These are phyloP conservation scores for Physaria fendleri DNA, from an alignment of 345 rosid genomes.

Conservation along the genomic window DNA sequence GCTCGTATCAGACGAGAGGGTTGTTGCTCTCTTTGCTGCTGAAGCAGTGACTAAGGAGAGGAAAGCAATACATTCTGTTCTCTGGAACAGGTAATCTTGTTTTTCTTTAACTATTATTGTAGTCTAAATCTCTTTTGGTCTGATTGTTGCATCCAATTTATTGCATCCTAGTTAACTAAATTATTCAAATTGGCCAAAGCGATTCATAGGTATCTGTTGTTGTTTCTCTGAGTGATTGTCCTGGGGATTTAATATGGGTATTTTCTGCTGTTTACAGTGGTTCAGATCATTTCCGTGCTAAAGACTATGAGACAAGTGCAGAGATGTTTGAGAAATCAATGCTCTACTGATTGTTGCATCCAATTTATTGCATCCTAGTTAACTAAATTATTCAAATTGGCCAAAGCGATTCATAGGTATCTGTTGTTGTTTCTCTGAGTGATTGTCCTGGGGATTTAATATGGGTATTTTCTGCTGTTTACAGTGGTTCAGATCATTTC, in stretches of 20 bases:
- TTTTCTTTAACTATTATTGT: too few species aligned
- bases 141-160: not conserved
- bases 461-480: constrained; percentile 16
- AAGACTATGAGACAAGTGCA: constrained; percentile 75
- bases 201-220: not conserved
- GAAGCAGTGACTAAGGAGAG: constrained; percentile 55
- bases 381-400: not conserved
- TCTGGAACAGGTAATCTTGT: constrained; percentile 88
- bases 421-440: not conserved
- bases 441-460: constrained; percentile 7
- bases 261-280: constrained; percentile 48
- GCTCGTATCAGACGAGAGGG: constrained; percentile 78
- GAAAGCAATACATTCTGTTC: constrained; percentile 73
- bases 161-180: not conserved
- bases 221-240: not conserved
- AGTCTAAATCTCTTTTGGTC: not conserved
- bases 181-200: not conserved
- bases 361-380: not conserved
- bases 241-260: constrained; percentile 6
- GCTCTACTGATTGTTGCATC: constrained; percentile 44
- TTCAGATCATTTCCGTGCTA: constrained; percentile 60
- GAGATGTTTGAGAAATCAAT: constrained; percentile 90
- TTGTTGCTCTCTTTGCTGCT: constrained; percentile 61
- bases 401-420: not conserved
- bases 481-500: constrained; percentile 76